Evolutionary conservation across 257 asterid species (phyloP), one percentile per base, ranked within the genome.

Genomic region (Cinchona pubescens): DNA sequence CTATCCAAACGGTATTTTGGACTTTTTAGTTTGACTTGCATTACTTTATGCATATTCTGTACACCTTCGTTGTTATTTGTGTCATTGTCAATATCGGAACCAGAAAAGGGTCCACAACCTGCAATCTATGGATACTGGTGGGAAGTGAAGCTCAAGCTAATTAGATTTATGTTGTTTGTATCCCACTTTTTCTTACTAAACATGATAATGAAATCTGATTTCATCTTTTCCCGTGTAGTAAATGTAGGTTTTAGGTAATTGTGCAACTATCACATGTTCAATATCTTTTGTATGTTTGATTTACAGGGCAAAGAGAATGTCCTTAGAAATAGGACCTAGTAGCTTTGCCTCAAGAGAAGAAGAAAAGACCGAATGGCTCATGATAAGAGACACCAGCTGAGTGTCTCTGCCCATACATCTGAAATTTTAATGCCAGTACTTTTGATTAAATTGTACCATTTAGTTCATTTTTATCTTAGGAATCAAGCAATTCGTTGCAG

Each of bases 341-440:
- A 83, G 96, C 84, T 83, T 80, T 82, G 94, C 91, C 67, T 82
- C 97, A 11, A 89, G 90, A 82, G 87, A 94, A 94, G 91, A 92
- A 91, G 86, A 90, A 82, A 85, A 94, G 90, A 90, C 82, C 79
- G 19, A 29, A 30, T 43, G 79, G 55, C 42, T 75, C 75, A 30
- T 72, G 83, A 84, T 77, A 51, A 63, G 72, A n/a, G 51, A 6
- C 2, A 35, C 64, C 3, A 59, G 5, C 35, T n/a, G 62, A 4
- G 62, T 14, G n/a, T 56, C 4, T 13, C n/a, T 23, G 4, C 15
- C 18, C 5, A 13, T 25, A 21, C 29, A n/a, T n/a, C 29, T 59
- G 56, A 38, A 67, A 10, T 67, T n/a, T 25, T 42, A 6, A 0
- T n/a, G 72, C 25, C 10, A 25, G 27, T 38, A 43, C 19, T 5